Base-by-base conservation (phyloP, 768 basidiomycete genomes). In the Tricholoma matsutake region DNA sequence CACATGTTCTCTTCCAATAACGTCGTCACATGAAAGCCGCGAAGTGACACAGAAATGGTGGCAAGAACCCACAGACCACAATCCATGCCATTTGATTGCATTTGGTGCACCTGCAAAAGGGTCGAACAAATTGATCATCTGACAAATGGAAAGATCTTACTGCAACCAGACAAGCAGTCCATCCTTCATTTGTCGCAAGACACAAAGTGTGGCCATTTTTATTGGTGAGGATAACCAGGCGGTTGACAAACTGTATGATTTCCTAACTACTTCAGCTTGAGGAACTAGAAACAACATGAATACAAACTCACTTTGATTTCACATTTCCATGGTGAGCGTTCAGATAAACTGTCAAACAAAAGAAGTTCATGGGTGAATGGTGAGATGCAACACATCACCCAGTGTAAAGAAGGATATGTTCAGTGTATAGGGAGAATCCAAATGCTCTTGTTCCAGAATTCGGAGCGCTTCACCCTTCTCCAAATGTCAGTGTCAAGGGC, bases 391-490 rank as follows among this genome's bases (percentile, higher is more conserved):
- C 55, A 56, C 22, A 56, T 16, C 20, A 56, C 55, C 55, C 55
- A 56, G 31, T 56, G 55, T 14, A 39, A 39, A 51, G 13, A 51
- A 4, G 37, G 55, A 37, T 9, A 14, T 16, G 14, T 37, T 20
- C 55, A 14, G 31, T 56, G 55, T 41, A 56, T 41, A 5, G 55
- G 55, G 22, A 56, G 55, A 25, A 56, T 56, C 55, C 55, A 56
- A 41, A 41, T 25, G 25, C 28, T 22, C 28, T 56, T 56, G 3
- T 13, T 39, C 49, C 49, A 56, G 41, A 41, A 56, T n/a, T 56
- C 55, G 29, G 41, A 22, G 28, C 41, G 13, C 28, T 43, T 35
- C 16, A 43, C 22, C 55, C 55, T 5, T 56, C 55, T 41, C 41
- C 41, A 41, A 41, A 41, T 2, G 16, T 41, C 16, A 16, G 18